phyloP scores from a whole-genome alignment of 2,329 filamentous ascomycete species.

The Colletotrichum incanum region DNA sequence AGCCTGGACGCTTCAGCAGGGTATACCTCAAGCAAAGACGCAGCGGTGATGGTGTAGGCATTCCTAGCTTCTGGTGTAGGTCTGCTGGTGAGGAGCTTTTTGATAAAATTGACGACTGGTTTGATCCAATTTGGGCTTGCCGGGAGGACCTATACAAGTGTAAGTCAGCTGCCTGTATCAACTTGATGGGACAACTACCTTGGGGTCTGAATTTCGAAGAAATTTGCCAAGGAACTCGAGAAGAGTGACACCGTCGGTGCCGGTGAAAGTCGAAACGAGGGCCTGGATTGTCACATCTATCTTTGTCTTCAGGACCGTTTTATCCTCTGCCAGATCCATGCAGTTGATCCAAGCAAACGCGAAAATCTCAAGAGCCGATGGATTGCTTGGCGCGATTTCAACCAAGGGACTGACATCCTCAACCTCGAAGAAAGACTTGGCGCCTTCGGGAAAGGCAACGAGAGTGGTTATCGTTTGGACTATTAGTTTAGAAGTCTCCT shows the following conservation, averaged over 20 bases:
- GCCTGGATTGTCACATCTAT: constrained; percentile 64
- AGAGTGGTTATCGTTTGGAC: constrained; percentile 72
- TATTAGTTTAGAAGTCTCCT: constrained; percentile 67
- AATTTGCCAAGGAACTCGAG: constrained; percentile 70
- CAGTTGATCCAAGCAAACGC: constrained; percentile 71
- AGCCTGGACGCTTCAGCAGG: constrained; percentile 61
- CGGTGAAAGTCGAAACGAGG: constrained; percentile 69
- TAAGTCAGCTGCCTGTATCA: constrained; percentile 42
- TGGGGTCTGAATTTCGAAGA: constrained; percentile 64
- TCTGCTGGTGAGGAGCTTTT: constrained; percentile 67
- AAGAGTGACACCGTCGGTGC: constrained; percentile 73
- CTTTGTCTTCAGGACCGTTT: constrained; percentile 52
- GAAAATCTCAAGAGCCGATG: constrained; percentile 70
- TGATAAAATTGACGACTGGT: constrained; percentile 63
- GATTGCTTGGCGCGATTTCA: constrained; percentile 69
- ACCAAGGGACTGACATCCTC: constrained; percentile 70
- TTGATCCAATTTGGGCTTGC: constrained; percentile 69
- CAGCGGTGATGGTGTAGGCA: constrained; percentile 73
- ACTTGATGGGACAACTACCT: constrained; percentile 56
- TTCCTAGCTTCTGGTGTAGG: constrained; percentile 70
- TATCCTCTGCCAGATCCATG: constrained; percentile 53
- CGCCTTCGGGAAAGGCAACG: constrained; percentile 67
- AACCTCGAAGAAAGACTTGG: constrained; percentile 62
- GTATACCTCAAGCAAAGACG: constrained; percentile 71
- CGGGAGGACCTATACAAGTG: constrained; percentile 60